Percentiles rank a stretch among this genome's conserved stretches.
phyloP scores from a whole-genome alignment of 345 rosid genomes.

The Xanthoceras sorbifolium region DNA sequence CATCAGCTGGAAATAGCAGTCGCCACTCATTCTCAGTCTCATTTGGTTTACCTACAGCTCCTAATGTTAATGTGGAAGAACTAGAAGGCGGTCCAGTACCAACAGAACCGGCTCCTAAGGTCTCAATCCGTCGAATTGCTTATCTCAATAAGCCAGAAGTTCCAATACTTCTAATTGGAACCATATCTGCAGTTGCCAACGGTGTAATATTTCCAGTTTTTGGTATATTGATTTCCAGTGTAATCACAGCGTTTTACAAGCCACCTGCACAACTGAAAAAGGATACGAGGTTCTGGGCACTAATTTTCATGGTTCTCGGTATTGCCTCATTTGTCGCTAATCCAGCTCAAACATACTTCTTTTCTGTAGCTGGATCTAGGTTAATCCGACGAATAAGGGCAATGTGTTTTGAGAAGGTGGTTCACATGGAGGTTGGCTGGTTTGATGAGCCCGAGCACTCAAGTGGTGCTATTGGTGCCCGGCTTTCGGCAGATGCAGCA shows the following conservation, averaged over 20 bases:
- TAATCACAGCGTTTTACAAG: conserved; percentile 57
- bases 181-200: conserved; percentile 47
- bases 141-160: conserved; percentile 81
- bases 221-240: conserved; percentile 55
- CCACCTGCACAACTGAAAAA: conserved; percentile 57
- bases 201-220: conserved; percentile 66
- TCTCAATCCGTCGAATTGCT: conserved; percentile 58
- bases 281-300: conserved; percentile 69
- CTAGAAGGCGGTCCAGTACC: conserved; percentile 26
- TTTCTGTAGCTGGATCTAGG: conserved; percentile 71
- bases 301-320: conserved; percentile 60
- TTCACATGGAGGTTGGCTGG: conserved; percentile 85
- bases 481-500: conserved; percentile 87
- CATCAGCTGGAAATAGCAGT: conserved; percentile 65
- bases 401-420: conserved; percentile 80
- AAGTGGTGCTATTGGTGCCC: conserved; percentile 84
- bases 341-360: conserved; percentile 58
- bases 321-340: conserved; percentile 48
- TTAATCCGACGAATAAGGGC: conserved; percentile 64
- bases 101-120: conserved; percentile 38
- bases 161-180: conserved; percentile 60
- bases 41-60: conserved; percentile 58
- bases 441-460: conserved; percentile 78
- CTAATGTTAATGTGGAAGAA: conserved; percentile 27
- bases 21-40: conserved; percentile 56